Conservation (phyloP, 345 rosid genomes). For the Eucalyptus regnans region DNA sequence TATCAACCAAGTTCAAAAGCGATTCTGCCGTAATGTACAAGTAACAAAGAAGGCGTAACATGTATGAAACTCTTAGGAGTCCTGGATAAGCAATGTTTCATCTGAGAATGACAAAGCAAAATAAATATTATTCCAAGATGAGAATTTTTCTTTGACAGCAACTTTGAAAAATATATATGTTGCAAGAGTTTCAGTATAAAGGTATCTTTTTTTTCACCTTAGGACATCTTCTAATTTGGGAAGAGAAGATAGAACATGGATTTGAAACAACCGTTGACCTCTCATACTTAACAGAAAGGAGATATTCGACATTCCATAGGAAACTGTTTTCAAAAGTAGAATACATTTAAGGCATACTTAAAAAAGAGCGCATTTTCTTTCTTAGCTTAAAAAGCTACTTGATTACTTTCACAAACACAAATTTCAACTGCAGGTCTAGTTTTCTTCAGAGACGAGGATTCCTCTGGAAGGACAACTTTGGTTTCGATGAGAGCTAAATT, state of each 20-base stretch:
- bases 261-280: neutral
- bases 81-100: neutral
- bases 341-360: neutral
- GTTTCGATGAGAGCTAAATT: neutral
- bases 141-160: neutral
- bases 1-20: neutral
- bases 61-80: neutral
- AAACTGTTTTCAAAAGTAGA: neutral
- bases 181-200: neutral
- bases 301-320: neutral
- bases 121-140: neutral
- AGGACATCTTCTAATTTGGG: neutral
- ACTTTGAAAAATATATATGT: neutral
- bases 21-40: neutral
- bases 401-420: neutral
- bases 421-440: neutral
- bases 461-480: neutral
- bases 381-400: neutral
- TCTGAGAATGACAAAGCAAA: neutral
- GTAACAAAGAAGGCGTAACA: neutral
- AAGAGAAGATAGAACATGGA: neutral
- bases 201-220: neutral
- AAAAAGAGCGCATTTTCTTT: neutral
- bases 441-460: neutral
- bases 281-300: neutral